Percentiles rank a stretch among this genome's conserved stretches.
These are phyloP conservation scores for Termitomyces eurrhizus DNA, from an alignment of 768 basidiomycete species.

Conservation along the genomic window DNA sequence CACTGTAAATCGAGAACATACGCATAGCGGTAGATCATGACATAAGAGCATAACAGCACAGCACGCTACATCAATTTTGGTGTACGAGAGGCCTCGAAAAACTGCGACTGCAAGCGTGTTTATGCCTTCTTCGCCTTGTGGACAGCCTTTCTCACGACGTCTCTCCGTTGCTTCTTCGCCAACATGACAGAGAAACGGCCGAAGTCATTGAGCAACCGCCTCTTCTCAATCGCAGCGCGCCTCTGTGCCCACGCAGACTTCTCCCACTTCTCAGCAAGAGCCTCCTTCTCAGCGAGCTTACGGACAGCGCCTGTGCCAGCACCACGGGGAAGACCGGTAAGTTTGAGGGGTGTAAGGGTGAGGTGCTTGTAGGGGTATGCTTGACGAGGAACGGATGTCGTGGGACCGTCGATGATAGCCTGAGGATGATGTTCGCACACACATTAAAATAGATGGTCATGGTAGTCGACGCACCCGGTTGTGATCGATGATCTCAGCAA, in stretches of 20 bases:
- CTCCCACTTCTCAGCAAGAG: constrained; percentile 83
- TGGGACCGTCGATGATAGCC: constrained; percentile 96
- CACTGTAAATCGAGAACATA: background rate
- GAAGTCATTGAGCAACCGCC: constrained; percentile 84
- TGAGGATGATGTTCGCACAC: constrained; percentile 25
- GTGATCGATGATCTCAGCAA: constrained; percentile 98
- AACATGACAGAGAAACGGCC: constrained; percentile 86
- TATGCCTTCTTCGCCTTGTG: constrained; percentile 52
- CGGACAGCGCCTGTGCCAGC: constrained; percentile 80
- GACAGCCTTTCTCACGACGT: constrained; percentile 68
- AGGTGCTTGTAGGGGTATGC: constrained; percentile 89
- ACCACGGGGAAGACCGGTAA: constrained; percentile 82
- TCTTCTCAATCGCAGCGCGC: constrained; percentile 67
- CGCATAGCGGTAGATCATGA: constrained; percentile 11
- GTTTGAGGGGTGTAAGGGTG: constrained; percentile 80
- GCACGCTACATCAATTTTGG: constrained; percentile 9
- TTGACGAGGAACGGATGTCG: constrained; percentile 89
- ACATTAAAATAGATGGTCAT: background rate
- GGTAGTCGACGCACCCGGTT: constrained; percentile 68
- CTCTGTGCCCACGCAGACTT: constrained; percentile 86
- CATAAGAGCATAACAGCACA: constrained; percentile 5
- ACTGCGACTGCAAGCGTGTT: background rate
- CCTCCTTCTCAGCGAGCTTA: constrained; percentile 87
- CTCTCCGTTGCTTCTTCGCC: constrained; percentile 84
- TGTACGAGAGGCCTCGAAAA: constrained; percentile 8